Percentiles rank a stretch among this genome's conserved stretches.
phyloP scores from a whole-genome alignment of 2,329 filamentous ascomycete species.

The Sclerotinia minor region DNA sequence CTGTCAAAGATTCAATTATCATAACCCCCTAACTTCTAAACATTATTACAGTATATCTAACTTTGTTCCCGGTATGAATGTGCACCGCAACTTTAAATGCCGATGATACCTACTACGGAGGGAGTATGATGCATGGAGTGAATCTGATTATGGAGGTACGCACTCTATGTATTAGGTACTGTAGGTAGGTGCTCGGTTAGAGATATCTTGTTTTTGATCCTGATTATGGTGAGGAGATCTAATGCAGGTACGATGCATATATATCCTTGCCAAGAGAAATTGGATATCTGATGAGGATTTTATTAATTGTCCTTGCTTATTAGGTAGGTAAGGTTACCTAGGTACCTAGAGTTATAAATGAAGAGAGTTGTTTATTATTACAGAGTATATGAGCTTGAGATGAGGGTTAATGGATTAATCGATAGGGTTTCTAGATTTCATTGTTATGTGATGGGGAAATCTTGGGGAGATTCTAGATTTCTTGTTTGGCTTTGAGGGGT shows the following conservation, averaged over 20 bases:
- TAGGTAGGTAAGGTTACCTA: too few species aligned
- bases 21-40: not conserved
- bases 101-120: not conserved
- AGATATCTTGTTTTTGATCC: not conserved
- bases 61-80: not conserved
- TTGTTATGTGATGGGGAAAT: too few species aligned
- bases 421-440: too few species aligned
- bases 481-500: not conserved
- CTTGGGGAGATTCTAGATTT: too few species aligned
- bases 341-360: not conserved
- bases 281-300: too few species aligned
- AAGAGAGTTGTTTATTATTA: not conserved
- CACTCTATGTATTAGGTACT: too few species aligned
- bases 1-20: not conserved
- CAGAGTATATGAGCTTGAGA: not conserved
- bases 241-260: not conserved
- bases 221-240: conserved; percentile 8
- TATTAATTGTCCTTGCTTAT: not conserved
- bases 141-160: too few species aligned
- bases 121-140: too few species aligned
- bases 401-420: too few species aligned
- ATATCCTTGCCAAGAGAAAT: not conserved
- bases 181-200: not conserved
- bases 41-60: too few species aligned
- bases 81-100: not conserved